Conservation (phyloP, 306 rosid genomes). For the Bauhinia variegata region DNA sequence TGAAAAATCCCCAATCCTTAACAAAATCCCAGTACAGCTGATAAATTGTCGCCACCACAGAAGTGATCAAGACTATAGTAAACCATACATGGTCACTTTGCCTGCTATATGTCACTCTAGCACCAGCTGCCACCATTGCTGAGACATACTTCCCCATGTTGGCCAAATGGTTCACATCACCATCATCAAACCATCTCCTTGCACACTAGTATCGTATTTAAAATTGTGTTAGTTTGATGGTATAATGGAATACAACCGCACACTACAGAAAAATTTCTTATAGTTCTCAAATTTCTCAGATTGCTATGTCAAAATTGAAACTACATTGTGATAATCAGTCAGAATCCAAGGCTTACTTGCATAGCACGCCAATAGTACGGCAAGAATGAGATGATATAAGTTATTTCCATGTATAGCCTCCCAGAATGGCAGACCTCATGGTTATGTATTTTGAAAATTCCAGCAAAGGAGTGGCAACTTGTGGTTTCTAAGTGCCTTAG, state of each 20-base stretch:
- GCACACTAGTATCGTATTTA: conserved; percentile 60
- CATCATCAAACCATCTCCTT: conserved; percentile 83
- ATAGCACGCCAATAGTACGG: conserved; percentile 96
- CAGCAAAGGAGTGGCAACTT: conserved; percentile 65
- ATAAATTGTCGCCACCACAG: conserved; percentile 74
- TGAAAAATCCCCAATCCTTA: conserved; percentile 89
- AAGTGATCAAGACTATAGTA: conserved; percentile 60
- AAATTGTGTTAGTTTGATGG: conserved; percentile 42
- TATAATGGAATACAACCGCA: not conserved
- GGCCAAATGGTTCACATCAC: conserved; percentile 61
- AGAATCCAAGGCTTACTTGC: conserved; percentile 62
- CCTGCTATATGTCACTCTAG: conserved; percentile 68
- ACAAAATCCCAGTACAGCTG: conserved; percentile 94
- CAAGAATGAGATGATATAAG: conserved; percentile 75
- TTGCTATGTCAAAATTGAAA: not conserved
- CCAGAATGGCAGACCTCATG: conserved; percentile 62
- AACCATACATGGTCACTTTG: conserved; percentile 58
- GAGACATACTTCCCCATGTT: conserved; percentile 99
- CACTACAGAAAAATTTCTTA: not conserved
- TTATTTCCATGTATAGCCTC: conserved; percentile 58
- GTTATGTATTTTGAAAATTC: conserved; percentile 52
- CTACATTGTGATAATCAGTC: too few relatives aligned
- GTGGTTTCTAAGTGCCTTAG: conserved; percentile 76
- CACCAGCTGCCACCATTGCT: conserved; percentile 97
- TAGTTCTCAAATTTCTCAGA: not conserved